A percentile compares a stretch with the other conserved stretches of the same genome.
These are phyloP conservation scores for Annulohypoxylon moriforme DNA, from an alignment of 495 filamentous ascomycete species.

Conservation along the genomic window DNA sequence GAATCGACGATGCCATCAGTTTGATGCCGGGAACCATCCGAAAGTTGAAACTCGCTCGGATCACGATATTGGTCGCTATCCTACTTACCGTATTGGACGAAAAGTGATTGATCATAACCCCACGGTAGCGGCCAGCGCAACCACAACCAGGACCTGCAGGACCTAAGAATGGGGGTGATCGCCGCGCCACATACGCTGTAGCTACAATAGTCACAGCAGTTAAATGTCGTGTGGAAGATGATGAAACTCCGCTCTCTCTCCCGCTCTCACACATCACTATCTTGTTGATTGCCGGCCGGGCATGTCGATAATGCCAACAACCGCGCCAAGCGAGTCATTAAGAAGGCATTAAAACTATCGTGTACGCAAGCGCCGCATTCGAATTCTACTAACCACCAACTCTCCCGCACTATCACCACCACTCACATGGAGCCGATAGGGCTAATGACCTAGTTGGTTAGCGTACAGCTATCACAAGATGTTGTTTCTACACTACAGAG, in stretches of 20 bases:
- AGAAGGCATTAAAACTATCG: constrained; percentile 1
- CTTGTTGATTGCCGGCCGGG: neutral
- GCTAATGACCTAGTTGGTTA: constrained; percentile 6
- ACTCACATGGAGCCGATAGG: constrained; percentile 2
- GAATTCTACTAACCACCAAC: neutral
- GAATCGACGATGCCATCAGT: constrained; percentile 14
- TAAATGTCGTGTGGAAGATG: neutral
- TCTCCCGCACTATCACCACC: constrained; percentile 1
- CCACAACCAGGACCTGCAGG: neutral
- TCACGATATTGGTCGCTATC: neutral
- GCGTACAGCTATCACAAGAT: neutral
- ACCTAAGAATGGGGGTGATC: constrained; percentile 16
- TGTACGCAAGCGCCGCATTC: constrained; percentile 2
- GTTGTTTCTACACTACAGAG: neutral
- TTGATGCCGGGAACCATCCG: constrained; percentile 21
- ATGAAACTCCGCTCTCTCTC: neutral
- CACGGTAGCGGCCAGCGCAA: constrained; percentile 12
- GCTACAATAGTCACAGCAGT: neutral
- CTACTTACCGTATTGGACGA: constrained; percentile 12
- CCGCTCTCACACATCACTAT: neutral
- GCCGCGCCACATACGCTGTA: neutral
- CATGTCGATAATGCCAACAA: constrained; percentile 1
- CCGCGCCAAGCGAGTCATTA: constrained; percentile 6
- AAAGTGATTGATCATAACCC: constrained; percentile 31
- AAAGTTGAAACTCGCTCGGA: constrained; percentile 31